phyloP scores from a whole-genome alignment of 768 basidiomycete species.

The Nidularia sp. region DNA sequence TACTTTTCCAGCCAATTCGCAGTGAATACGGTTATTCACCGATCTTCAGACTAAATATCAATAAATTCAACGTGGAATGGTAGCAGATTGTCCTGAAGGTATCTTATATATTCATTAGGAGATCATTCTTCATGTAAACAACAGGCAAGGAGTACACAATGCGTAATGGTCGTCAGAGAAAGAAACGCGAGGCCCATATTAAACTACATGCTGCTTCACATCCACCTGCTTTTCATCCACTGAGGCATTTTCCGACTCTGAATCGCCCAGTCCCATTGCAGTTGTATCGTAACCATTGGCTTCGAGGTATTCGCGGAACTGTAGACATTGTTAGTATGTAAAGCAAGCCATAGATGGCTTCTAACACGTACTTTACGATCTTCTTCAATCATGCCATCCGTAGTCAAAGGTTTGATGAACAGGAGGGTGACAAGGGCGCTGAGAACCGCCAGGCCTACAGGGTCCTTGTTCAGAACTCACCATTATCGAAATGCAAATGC shows the following conservation, averaged over 20 bases:
- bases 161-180: neutral
- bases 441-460: constrained; percentile 62
- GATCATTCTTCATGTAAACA: too few species aligned
- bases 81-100: too few species aligned
- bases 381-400: constrained; percentile 78
- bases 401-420: constrained; percentile 68
- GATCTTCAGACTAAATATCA: too few species aligned
- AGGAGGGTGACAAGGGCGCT: constrained; percentile 71
- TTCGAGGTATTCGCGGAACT: constrained; percentile 84
- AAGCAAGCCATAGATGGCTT: neutral
- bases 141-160: neutral
- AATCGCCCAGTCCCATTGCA: constrained; percentile 54
- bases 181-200: too few species aligned
- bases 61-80: too few species aligned
- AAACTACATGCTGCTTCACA: too few species aligned
- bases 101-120: too few species aligned
- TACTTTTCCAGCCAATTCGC: too few species aligned
- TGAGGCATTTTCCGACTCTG: constrained; percentile 14
- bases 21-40: too few species aligned
- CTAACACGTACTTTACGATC: constrained; percentile 54
- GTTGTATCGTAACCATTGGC: constrained; percentile 75
- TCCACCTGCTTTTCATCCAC: constrained; percentile 14
- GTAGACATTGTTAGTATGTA: constrained; percentile 2
- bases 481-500: neutral
- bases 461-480: neutral